phyloP scores from a whole-genome alignment of 202 grass and related monocot genomes.

The Carex arenaria region DNA sequence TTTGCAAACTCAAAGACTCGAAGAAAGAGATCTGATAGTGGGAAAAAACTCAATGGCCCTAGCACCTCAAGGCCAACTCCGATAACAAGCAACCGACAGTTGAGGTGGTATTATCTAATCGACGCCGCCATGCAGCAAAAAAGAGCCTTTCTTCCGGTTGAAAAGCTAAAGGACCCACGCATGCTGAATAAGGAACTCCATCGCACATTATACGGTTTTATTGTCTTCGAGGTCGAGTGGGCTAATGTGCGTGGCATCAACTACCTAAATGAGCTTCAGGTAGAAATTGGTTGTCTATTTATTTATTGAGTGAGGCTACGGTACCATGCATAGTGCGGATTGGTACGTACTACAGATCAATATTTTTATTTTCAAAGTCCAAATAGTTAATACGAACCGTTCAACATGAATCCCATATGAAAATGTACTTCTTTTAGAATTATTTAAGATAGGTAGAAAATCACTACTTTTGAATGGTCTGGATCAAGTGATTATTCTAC shows the following conservation, averaged over 20 bases:
- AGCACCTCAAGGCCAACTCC: constrained; percentile 29
- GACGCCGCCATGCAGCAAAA: constrained; percentile 74
- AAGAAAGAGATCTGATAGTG: constrained; percentile 55
- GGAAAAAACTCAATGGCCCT: constrained; percentile 40
- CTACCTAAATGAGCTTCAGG: constrained; percentile 97
- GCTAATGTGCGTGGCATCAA: constrained; percentile 74
- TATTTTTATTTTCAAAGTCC: too few species aligned
- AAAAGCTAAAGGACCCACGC: constrained; percentile 72
- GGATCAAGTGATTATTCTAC: too few species aligned
- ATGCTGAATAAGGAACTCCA: constrained; percentile 73
- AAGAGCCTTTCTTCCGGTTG: constrained; percentile 48
- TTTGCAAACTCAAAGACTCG: constrained; percentile 68
- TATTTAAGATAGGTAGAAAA: too few species aligned
- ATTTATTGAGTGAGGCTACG: not conserved
- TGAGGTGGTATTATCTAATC: constrained; percentile 74
- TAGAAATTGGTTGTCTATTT: constrained; percentile 12
- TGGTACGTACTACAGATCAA: too few species aligned
- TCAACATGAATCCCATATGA: too few species aligned
- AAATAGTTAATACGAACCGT: too few species aligned
- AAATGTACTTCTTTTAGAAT: too few species aligned
- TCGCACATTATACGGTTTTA: constrained; percentile 83
- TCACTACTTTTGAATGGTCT: too few species aligned
- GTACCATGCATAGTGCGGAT: too few species aligned
- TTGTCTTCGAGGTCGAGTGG: constrained; percentile 92
- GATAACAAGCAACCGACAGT: constrained; percentile 36